Evolutionary conservation across 2,329 filamentous ascomycete species (phyloP).

Genomic region (Stagonosporopsis cucurbitacearum): DNA sequence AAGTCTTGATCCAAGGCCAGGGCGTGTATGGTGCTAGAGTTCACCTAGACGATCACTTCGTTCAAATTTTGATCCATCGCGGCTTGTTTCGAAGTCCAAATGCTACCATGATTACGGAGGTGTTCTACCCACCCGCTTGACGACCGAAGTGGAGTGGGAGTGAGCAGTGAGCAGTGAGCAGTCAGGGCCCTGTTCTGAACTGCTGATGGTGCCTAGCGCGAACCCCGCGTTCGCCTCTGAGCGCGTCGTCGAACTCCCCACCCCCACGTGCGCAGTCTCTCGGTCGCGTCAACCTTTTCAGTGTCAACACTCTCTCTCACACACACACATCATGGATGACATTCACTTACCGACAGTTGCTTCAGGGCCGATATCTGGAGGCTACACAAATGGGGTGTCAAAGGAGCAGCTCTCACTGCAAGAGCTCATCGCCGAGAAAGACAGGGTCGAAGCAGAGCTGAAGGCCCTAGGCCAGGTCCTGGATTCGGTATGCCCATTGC

Average conservation of each 20-base stretch:
- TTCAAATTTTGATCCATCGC: no score
- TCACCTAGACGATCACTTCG: no score
- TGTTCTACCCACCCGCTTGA: neutral
- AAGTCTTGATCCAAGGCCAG: conserved; percentile 7
- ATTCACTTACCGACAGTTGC: conserved; percentile 74
- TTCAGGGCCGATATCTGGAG: conserved; percentile 73
- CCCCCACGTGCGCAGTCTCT: conserved; percentile 6
- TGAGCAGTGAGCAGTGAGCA: neutral
- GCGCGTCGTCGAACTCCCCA: conserved; percentile 17
- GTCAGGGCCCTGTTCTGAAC: neutral
- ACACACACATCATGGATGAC: conserved; percentile 74
- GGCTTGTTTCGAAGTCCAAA: neutral
- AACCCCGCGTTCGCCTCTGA: conserved; percentile 22
- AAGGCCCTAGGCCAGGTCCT: conserved; percentile 83
- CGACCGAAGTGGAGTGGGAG: neutral
- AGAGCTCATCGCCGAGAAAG: conserved; percentile 84
- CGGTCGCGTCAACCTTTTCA: conserved; percentile 1
- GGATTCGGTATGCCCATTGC: conserved; percentile 71
- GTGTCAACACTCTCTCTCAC: no score
- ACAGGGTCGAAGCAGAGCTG: conserved; percentile 83
- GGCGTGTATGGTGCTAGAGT: neutral
- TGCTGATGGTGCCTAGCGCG: no score
- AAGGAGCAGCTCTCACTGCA: conserved; percentile 71
- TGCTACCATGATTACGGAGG: neutral
- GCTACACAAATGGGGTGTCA: conserved; percentile 66